Conservation (phyloP, 495 filamentous ascomycete genomes). For the Polyplosphaeria fusca region DNA sequence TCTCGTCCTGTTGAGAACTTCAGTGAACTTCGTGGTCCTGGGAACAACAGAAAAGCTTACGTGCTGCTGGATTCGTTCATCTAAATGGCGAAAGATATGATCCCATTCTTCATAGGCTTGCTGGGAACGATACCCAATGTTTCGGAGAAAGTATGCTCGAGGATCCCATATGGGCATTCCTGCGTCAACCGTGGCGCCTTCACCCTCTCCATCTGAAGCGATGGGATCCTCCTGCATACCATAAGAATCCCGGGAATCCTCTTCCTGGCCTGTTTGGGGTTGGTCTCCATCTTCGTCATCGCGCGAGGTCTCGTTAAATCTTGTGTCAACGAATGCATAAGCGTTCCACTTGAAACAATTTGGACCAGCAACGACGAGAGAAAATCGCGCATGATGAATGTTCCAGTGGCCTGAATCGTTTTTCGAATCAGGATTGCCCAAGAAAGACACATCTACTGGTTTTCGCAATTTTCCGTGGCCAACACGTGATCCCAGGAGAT, state of each 20-base stretch:
- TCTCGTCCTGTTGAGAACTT: neutral
- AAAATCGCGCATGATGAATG: slow-evolving; percentile 4
- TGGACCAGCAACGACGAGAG: slow-evolving; percentile 12
- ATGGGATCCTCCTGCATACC: neutral
- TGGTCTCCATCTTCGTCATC: slow-evolving; percentile 8
- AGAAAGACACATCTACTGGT: slow-evolving; percentile 6
- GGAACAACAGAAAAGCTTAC: neutral
- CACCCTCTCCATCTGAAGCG: neutral
- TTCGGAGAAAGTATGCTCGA: slow-evolving; percentile 9
- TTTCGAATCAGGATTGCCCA: neutral
- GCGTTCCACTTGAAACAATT: slow-evolving; percentile 5
- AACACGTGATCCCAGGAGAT: neutral
- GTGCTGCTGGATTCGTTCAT: neutral
- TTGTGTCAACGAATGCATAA: slow-evolving; percentile 16
- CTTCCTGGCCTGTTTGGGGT: too few relatives aligned
- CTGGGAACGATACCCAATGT: neutral
- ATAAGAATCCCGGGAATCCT: neutral
- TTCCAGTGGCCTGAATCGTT: neutral
- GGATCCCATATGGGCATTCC: slow-evolving; percentile 11
- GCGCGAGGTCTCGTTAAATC: neutral
- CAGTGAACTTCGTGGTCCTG: neutral
- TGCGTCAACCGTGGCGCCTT: neutral
- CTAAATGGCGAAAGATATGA: neutral
- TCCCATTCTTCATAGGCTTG: slow-evolving; percentile 6
- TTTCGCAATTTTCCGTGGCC: neutral